Evolutionary conservation across 179 eudicot species (phyloP), one percentile per base, ranked within the genome.

Genomic region (Drosera spatulata): DNA sequence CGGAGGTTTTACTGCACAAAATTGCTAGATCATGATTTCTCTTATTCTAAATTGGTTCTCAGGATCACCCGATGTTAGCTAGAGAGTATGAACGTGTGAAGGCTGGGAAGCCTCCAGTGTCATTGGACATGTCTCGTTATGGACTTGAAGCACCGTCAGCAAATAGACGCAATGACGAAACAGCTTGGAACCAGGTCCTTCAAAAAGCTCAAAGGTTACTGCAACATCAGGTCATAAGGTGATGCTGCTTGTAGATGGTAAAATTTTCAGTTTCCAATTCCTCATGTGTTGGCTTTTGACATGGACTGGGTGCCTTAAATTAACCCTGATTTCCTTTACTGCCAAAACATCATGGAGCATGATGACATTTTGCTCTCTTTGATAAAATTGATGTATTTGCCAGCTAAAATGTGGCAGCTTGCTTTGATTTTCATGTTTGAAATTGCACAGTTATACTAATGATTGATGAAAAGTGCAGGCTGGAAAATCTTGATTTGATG

Each of bases 41-140:
- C 33, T 22, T 22, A 22, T 22, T 22, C 33, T 22, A 22, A 22
- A 22, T 22, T 22, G 33, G 33, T 22, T 22, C 44, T 44, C 77
- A 88, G 96, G 83, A 83, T 69, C 87, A 91, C 73, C 98, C 98
- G 8, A 85, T 88, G 91, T 95, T 91, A 71, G 96, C 95, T 33
- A 75, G 96, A 77, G 98, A 91, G 73, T 85, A 79, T 71, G 98
- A 91, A 66, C 77, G 98, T 62, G 91, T 91, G n/a, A 79, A 89
- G 73, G 91, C 91, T 78, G 87, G 88, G 60, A 91, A 80, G 75
- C 95, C 98, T 71, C 90, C 88, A n/a, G 79, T 80, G 59, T 79
- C 84, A 76, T 80, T 88, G 46, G 98, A 91, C 73, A 88, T 79
- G 66, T 82, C 88, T 58, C 84, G 98, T 46, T 88, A 83, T 73